Conservation (phyloP, 768 basidiomycete genomes). For the Tylopilus sp. region DNA sequence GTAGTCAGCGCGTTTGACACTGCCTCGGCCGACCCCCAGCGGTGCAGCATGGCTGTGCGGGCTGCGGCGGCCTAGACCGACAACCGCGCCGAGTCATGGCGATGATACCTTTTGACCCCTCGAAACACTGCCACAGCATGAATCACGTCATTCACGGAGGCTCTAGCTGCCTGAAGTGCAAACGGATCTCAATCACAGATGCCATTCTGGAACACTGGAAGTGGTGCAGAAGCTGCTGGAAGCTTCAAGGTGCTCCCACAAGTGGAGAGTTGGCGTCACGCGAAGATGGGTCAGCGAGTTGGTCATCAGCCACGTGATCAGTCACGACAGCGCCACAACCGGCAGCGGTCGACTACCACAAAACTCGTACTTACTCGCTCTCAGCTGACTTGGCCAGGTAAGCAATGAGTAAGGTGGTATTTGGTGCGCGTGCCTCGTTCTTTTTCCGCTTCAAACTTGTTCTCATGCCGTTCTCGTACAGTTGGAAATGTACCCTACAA, state of each 20-base stretch:
- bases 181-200: background rate
- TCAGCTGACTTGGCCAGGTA: background rate
- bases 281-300: background rate
- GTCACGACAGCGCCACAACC: constrained; percentile 17
- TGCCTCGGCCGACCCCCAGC: no score
- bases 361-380: background rate
- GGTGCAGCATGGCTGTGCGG: no score
- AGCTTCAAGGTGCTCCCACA: background rate
- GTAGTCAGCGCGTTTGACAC: no score
- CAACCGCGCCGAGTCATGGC: no score
- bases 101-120: no score
- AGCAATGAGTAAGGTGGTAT: constrained; percentile 67
- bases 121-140: no score
- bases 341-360: background rate
- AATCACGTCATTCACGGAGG: background rate
- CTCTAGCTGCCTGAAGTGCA: background rate
- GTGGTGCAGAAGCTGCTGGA: constrained; percentile 5
- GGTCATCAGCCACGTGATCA: constrained; percentile 1
- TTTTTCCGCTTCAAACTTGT: background rate
- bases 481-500: constrained; percentile 91
- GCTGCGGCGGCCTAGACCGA: no score
- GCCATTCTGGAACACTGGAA: background rate
- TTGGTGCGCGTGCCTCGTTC: constrained; percentile 44
- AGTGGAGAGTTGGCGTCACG: background rate
- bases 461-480: constrained; percentile 24